These are phyloP conservation scores for Leucosporidium scottii DNA, from an alignment of 768 basidiomycete species.

Conservation along the genomic window DNA sequence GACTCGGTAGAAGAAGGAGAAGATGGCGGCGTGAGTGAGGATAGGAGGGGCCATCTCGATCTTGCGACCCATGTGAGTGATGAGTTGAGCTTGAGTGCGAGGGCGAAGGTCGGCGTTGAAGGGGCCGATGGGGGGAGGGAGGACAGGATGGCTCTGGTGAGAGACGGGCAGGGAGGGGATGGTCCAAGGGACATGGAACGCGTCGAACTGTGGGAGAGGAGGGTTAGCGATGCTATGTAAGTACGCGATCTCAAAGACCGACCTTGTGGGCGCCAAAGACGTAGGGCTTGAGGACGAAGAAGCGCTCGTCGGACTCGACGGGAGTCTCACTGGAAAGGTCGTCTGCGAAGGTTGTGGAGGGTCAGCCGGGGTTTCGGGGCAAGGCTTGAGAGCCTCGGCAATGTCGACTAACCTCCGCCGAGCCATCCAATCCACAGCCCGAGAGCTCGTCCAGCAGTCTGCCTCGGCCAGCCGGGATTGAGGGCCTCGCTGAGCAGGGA, in stretches of 20 bases:
- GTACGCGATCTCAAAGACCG: background rate
- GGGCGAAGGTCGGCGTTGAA: conserved; percentile 43
- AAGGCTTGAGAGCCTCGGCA: background rate
- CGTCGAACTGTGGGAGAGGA: conserved; percentile 37
- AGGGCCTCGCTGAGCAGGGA: conserved; percentile 40
- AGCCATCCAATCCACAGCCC: conserved; percentile 43
- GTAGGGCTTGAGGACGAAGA: conserved; percentile 45
- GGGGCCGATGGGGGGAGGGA: conserved; percentile 32
- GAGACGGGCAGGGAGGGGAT: conserved; percentile 40
- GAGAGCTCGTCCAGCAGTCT: conserved; percentile 39
- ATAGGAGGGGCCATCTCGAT: conserved; percentile 41
- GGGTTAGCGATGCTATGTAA: background rate
- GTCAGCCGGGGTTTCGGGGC: background rate
- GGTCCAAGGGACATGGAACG: conserved; percentile 44
- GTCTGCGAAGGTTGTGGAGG: conserved; percentile 11
- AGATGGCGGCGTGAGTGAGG: conserved; percentile 43
- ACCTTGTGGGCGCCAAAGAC: conserved; percentile 46
- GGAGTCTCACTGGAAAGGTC: conserved; percentile 34
- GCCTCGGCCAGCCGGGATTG: conserved; percentile 41
- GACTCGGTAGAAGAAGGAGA: conserved; percentile 41
- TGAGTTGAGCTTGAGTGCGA: conserved; percentile 32
- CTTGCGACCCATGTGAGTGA: conserved; percentile 41
- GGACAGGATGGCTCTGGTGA: conserved; percentile 16
- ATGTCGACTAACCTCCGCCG: conserved; percentile 17
- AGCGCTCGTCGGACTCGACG: conserved; percentile 41